Base-by-base conservation (phyloP, 2,329 filamentous ascomycete species). In the Colletotrichum spinosum region DNA sequence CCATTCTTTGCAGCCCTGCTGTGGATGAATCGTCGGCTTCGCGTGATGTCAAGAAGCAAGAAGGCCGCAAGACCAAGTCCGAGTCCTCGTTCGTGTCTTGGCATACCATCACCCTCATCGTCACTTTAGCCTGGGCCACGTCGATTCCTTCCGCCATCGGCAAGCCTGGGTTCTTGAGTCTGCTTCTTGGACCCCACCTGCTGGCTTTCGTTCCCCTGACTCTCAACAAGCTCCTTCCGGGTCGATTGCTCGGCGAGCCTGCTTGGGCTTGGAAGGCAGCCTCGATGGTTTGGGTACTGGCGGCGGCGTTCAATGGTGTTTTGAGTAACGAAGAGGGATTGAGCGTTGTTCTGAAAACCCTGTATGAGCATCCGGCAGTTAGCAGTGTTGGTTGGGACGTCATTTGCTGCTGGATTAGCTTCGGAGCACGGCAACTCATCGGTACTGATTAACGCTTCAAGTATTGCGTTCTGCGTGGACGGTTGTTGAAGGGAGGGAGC, bases 311-410 rank as follows among this genome's bases (percentile, higher is more conserved):
- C 1, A 42, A 33, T 8, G 46, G 56, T 2, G 50, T 69, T 3
- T 11, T 38, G 1, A 44, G 17, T 4, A 51, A 68, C 9, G 67
- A 67, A 0, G 44, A 53, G 1, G 55, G 55, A n/a, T 54, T 67
- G n/a, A 50, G 10, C 4, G 7, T 67, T 3, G 45, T 70, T 7
- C 2, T 56, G 1, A 15, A 7, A 1, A 68, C 70, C 3, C 48
- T 74, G 5, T 63, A 72, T 45, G 68, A 71, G 46, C 72, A 73
- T 41, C 72, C 72, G 0, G 71, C 70, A 5, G 69, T 73, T 6
- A 73, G 69, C 48, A 72, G 71, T 25, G 72, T 73, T 15, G 69
- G 72, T 0, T 73, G 70, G 69, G 72, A 73, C 56, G 71, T 72
- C 12, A 69, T 74, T 6, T 72, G 69, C 51, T 74, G 71, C 46